Base-by-base conservation (phyloP, 2,329 filamentous ascomycete species). In the Xylaria hypoxylon region DNA sequence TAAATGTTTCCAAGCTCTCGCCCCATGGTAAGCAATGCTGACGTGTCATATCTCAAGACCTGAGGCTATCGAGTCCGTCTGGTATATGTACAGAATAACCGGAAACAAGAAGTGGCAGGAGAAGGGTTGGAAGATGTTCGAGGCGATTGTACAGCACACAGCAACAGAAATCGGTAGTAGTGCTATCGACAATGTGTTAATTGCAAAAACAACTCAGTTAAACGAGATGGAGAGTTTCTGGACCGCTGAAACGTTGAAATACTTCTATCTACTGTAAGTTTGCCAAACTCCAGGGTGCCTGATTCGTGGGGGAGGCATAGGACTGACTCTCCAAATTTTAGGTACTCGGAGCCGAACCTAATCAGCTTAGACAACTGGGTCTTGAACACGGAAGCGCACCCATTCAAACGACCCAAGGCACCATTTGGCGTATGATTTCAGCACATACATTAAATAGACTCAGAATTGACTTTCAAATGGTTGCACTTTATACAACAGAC, bases 221-320 rank as follows among this genome's bases (percentile, higher is more conserved):
- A 87, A 94, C 77, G 83, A 84, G 71, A 94, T 95, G 92, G 91
- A 97, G 81, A 94, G 91, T 75, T 97, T 96, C 79, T 97, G 94
- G 92, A 83, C 93, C 67, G 92, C 92, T 3, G 94, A 97, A 84
- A 97, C 93, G 45, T 82, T 97, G 72, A 97, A 97, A 83, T 97
- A 97, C 76, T 97, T 96, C 71, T 97, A 93, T 77, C 79, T 97
- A 63, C 84, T 97, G 56, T 97, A 92, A 77, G 88, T 88, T 24
- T 22, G 1, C 44, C 50, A 7, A 24, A 17, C 45, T 31, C 5
- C 19, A 5, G 4, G 17, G 8, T 19, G 44, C 45, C 15, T 19
- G 13, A 17, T 55, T 11, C 10, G 17, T 11, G 3, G 6, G 13
- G 3, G 24, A 52, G 8, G 44, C 33, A 26, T 38, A 15, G 17